Percentiles rank a stretch among this genome's conserved stretches.
phyloP scores from a whole-genome alignment of 306 rosid species.

The Vachellia pachyceras region DNA sequence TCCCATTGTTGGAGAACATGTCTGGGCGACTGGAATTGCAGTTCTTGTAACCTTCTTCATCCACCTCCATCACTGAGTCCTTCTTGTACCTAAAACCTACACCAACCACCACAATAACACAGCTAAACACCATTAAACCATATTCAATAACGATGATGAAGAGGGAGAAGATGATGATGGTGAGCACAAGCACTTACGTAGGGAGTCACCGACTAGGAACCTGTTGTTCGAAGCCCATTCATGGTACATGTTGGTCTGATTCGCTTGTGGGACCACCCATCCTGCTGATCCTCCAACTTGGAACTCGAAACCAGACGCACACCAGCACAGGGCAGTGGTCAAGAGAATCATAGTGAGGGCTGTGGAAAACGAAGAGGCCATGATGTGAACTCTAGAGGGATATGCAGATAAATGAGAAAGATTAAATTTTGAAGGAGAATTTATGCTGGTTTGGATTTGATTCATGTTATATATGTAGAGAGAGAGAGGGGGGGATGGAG shows the following conservation, averaged over 20 bases:
- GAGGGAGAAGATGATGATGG: background rate
- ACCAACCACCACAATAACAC: background rate
- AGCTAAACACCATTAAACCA: background rate
- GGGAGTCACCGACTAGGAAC: constrained; percentile 67
- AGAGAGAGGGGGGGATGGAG: background rate
- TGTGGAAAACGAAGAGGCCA: constrained; percentile 34
- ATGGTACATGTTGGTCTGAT: constrained; percentile 67
- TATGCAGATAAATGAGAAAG: background rate
- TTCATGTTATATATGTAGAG: background rate
- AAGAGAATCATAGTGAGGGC: constrained; percentile 39
- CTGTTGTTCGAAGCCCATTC: constrained; percentile 86
- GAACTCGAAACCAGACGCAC: constrained; percentile 60
- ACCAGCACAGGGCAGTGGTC: constrained; percentile 30
- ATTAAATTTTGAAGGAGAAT: background rate
- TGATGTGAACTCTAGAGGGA: background rate
- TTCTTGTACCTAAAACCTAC: constrained; percentile 71
- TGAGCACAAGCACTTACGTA: constrained; percentile 51
- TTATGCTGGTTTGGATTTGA: background rate
- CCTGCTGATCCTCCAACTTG: constrained; percentile 75
- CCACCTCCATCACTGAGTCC: constrained; percentile 90
- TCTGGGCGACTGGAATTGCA: constrained; percentile 81
- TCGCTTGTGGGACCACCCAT: constrained; percentile 77
- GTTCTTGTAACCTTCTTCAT: constrained; percentile 53
- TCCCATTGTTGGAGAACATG: constrained; percentile 72
- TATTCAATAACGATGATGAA: background rate